phyloP scores from a whole-genome alignment of 2,329 filamentous ascomycete genomes.

The Cladosporium halotolerans region DNA sequence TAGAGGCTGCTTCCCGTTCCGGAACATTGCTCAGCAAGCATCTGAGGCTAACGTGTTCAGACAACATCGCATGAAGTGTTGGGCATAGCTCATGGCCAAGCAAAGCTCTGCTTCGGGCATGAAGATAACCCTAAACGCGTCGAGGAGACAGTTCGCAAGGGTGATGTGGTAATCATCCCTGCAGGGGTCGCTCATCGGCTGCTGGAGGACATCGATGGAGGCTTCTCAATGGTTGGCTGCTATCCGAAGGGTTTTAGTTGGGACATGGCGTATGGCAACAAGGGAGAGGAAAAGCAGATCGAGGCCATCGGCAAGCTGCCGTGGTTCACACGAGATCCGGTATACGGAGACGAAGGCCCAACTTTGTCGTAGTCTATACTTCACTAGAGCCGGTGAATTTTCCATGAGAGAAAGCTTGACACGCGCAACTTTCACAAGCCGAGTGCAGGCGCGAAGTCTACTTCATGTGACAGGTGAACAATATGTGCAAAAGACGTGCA shows the following conservation, averaged over 20 bases:
- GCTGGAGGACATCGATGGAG: slow-evolving; percentile 47
- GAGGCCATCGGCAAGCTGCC: slow-evolving; percentile 42
- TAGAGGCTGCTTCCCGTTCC: slow-evolving; percentile 14
- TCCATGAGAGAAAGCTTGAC: slow-evolving; percentile 15
- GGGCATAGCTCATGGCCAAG: slow-evolving; percentile 51
- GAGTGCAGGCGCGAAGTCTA: too few relatives aligned
- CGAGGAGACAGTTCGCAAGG: slow-evolving; percentile 49
- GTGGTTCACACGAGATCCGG: slow-evolving; percentile 57
- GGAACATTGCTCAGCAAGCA: not conserved
- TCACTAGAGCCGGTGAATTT: slow-evolving; percentile 15
- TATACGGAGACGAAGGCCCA: slow-evolving; percentile 53
- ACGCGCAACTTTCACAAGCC: too few relatives aligned
- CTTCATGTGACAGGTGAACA: too few relatives aligned
- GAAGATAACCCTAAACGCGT: slow-evolving; percentile 54
- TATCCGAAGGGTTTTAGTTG: slow-evolving; percentile 55
- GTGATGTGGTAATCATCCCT: slow-evolving; percentile 60
- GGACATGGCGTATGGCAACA: slow-evolving; percentile 66
- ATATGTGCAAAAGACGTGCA: too few relatives aligned
- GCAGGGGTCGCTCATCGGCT: slow-evolving; percentile 61
- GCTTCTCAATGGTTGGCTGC: slow-evolving; percentile 61
- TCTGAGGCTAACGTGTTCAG: not conserved
- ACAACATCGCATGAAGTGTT: slow-evolving; percentile 60
- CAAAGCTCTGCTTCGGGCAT: slow-evolving; percentile 60
- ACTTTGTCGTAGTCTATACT: slow-evolving; percentile 26
- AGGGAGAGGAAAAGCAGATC: slow-evolving; percentile 50